Base-by-base conservation (phyloP, 805 yeast species). In the Helenozyma baotianmanensis region DNA sequence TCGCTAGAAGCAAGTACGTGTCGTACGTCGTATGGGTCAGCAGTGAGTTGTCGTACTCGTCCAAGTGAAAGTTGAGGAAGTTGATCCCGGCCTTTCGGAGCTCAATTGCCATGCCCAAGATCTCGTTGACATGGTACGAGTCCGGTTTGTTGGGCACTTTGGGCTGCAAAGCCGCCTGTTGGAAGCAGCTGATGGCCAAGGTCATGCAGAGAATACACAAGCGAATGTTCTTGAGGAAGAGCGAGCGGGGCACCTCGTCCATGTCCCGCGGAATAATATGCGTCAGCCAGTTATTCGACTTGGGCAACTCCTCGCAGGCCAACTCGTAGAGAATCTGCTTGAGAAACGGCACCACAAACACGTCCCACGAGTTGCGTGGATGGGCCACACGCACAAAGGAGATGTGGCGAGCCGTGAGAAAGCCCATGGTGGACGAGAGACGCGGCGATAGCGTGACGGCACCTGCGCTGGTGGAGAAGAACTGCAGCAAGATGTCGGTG, bases 21-120 rank as follows among this genome's bases (percentile, higher is more conserved):
- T 58, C 61, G 39, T 66, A 67, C 15, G 52, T 59, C 14, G 43
- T 45, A 11, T 47, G 50, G 2, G 39, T 23, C 11, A 33, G 39
- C 40, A 38, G 32, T 15, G 47, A 36, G 30, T 54, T 51, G 30
- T 64, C 70, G 32, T 58, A 65, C 33, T 64, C 64, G 42, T 68
- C 72, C 24, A 66, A 41, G 42, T 67, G 72, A 32, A 47, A 53
- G 36, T 63, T 62, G 13, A 65, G 35, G n/a, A 62, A 51, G 24
- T 51, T 53, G n/a, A 62, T 51, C 22, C 58, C 58, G 12, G 57
- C 40, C 33, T 66, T 66, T 7, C 72, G 38, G 14, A 64, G 45
- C 31, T 58, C 61, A 2, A 64, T 56, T 37, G 66, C 55, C 4
- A 53, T 31, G 16, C 46, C 45, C 11, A 63, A 35, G 39, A 46